phyloP scores from a whole-genome alignment of 1,139 yeast species.

The Saccharomycopsis hybrid region DNA sequence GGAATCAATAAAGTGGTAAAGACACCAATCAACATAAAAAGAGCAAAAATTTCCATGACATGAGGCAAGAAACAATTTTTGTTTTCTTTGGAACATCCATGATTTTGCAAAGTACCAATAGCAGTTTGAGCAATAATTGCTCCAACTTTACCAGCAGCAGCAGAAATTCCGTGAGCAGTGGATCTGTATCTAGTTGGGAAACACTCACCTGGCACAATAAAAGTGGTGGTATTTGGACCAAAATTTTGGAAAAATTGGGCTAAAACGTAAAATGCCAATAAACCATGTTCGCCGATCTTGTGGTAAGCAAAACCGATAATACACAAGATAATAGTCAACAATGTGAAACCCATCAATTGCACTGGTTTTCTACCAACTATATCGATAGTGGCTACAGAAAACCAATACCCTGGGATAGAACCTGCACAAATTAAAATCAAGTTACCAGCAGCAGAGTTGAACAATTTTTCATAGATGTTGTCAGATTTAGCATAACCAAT shows the following conservation, averaged over 20 bases:
- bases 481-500: slow-evolving; percentile 68
- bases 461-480: slow-evolving; percentile 57
- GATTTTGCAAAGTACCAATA: slow-evolving; percentile 77
- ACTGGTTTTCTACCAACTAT: slow-evolving; percentile 75
- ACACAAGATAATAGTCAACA: slow-evolving; percentile 65
- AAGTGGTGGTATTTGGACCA: slow-evolving; percentile 95
- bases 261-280: slow-evolving; percentile 66
- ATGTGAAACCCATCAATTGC: slow-evolving; percentile 64
- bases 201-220: slow-evolving; percentile 92
- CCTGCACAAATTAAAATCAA: slow-evolving; percentile 87
- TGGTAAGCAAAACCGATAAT: slow-evolving; percentile 75
- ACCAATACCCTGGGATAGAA: slow-evolving; percentile 89
- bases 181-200: slow-evolving; percentile 98
- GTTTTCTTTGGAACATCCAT: slow-evolving; percentile 56
- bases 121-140: slow-evolving; percentile 94
- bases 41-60: slow-evolving; percentile 87
- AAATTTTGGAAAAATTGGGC: slow-evolving; percentile 83
- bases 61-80: slow-evolving; percentile 78
- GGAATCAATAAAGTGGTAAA: slow-evolving; percentile 63
- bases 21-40: slow-evolving; percentile 80
- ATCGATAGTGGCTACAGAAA: slow-evolving; percentile 69
- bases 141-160: slow-evolving; percentile 94
- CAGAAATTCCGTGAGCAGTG: slow-evolving; percentile 96
- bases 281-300: slow-evolving; percentile 55
- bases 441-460: slow-evolving; percentile 82